Percentiles rank a stretch among this genome's conserved stretches.
These are phyloP conservation scores for Lecanoromycetidae sp. DNA, from an alignment of 2,329 filamentous ascomycete species.

Conservation along the genomic window DNA sequence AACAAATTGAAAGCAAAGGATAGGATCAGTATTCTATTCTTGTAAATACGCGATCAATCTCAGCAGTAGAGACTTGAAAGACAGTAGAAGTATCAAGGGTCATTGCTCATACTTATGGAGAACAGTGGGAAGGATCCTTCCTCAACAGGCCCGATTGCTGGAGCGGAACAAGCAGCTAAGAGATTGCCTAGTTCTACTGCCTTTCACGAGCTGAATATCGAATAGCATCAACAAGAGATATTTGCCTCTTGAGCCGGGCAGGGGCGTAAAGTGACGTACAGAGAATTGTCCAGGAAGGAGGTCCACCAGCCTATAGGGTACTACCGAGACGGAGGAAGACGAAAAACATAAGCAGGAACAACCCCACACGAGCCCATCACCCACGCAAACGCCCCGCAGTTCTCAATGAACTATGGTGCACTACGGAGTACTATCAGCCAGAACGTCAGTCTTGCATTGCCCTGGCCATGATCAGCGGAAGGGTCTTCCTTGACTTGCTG, in stretches of 20 bases:
- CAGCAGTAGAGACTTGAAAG: too few relatives aligned
- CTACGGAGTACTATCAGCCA: background rate
- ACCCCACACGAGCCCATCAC: background rate
- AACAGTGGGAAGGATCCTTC: too few relatives aligned
- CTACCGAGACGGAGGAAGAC: background rate
- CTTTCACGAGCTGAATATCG: background rate
- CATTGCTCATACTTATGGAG: too few relatives aligned
- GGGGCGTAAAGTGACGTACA: slow-evolving; percentile 1
- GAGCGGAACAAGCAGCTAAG: too few relatives aligned
- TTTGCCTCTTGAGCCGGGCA: too few relatives aligned
- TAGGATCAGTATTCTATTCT: background rate
- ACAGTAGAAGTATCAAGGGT: too few relatives aligned
- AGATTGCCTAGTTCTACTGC: too few relatives aligned
- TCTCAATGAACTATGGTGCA: too few relatives aligned
- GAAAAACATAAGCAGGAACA: background rate
- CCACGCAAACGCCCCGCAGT: slow-evolving; percentile 1
- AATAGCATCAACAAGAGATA: background rate
- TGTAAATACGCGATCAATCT: background rate
- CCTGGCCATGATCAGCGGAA: background rate
- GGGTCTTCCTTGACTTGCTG: too few relatives aligned
- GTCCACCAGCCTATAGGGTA: background rate
- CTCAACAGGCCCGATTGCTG: too few relatives aligned
- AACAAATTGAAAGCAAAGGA: background rate
- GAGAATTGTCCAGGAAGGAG: background rate
- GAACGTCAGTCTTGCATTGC: background rate